Base-by-base conservation (phyloP, 2,329 filamentous ascomycete genomes). In the Beauveria sp. region DNA sequence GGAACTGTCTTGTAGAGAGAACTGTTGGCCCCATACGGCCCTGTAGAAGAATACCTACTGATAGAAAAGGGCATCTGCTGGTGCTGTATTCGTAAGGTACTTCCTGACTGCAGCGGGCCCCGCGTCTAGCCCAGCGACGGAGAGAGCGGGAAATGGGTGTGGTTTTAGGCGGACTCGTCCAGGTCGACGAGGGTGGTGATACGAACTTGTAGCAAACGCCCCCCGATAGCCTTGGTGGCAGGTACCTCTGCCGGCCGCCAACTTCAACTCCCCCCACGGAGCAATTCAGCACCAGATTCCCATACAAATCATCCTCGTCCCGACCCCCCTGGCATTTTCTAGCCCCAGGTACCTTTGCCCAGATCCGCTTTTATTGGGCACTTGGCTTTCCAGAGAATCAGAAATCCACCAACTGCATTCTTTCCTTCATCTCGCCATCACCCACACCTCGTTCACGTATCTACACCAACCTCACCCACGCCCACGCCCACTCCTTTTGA, bases 211-310 rank as follows among this genome's bases (percentile, higher is more conserved):
- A 12, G 30, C 30, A 34, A 34, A 58, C 45, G 22, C 55, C 55
- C 45, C 45, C 55, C 55, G 55, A 58, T 58, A 50, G 55, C 55
- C 55, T 38, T 47, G 54, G 26, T 55, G 53, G 40, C 34, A 45
- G 7, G 45, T 49, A 49, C 45, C 45, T 58, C 42, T 58, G 42
- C 55, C 42, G 45, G 47, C 47, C 47, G 24, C 47, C 47, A 50
- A n/a, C 16, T 30, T 43, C 16, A 16, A 26, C 8, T 16, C 12
- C 42, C 28, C 28, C n/a, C 28, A 38, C 54, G 43, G 7, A 47
- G 43, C 26, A 18, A 20, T 50, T 50, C 40, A 43, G 6, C 26
- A n/a, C 38, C 53, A 28, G 24, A 45, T 34, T 43, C 8, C 14
- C 26, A 47, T 26, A 28, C 52, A 45, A 56, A 30, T 20, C 42